Conservation (phyloP, 202 grass and related monocot species). For the Carex arenaria region DNA sequence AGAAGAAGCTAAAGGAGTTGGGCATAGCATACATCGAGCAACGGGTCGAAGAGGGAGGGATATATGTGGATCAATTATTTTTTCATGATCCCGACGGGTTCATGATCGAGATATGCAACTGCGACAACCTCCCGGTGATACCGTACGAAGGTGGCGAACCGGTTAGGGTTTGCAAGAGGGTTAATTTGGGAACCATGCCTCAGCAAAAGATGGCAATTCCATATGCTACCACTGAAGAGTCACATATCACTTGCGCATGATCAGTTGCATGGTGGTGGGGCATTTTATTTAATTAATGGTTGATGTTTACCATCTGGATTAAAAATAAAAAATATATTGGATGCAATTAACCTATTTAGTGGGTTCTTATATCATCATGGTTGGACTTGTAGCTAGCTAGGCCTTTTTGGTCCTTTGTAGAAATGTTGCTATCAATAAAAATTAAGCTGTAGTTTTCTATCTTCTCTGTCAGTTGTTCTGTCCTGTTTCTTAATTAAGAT, state of each 20-base stretch:
- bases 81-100: constrained; percentile 92
- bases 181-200: constrained; percentile 1
- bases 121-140: constrained; percentile 78
- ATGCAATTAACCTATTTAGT: background rate
- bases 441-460: background rate
- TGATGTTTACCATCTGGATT: background rate
- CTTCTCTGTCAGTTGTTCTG: background rate
- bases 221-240: constrained; percentile 1
- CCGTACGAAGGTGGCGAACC: constrained; percentile 22
- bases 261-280: background rate
- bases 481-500: background rate
- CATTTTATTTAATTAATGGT: background rate
- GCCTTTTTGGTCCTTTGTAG: background rate
- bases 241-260: constrained; percentile 11
- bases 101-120: constrained; percentile 99
- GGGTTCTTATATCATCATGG: background rate
- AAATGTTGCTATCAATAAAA: background rate
- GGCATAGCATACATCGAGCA: constrained; percentile 47
- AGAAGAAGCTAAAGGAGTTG: constrained; percentile 66
- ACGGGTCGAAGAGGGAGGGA: constrained; percentile 78
- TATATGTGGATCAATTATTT: constrained; percentile 91
- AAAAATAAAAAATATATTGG: background rate
- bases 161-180: constrained; percentile 38
- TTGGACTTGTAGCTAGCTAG: background rate
- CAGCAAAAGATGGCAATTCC: constrained; percentile 15